Conservation (phyloP, 2,329 filamentous ascomycete species). For the Nakataea oryzae region DNA sequence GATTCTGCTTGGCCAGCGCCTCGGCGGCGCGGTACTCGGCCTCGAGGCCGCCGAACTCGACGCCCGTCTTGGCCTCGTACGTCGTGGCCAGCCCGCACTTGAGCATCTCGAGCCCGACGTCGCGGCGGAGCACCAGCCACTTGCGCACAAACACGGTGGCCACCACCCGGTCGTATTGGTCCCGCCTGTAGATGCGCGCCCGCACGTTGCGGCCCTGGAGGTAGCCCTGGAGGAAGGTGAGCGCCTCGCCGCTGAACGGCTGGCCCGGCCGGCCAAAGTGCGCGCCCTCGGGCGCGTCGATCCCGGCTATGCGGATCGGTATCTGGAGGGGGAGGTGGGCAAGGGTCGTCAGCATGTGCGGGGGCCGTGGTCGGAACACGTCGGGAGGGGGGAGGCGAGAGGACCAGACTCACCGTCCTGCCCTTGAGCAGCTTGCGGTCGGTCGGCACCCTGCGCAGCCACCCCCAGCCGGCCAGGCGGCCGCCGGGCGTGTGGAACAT, state of each 20-base stretch:
- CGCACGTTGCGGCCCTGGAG: constrained; percentile 65
- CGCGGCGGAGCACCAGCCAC: constrained; percentile 50
- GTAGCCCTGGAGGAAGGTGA: constrained; percentile 68
- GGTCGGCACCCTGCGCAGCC: constrained; percentile 65
- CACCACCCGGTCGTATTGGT: constrained; percentile 89
- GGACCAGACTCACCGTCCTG: constrained; percentile 55
- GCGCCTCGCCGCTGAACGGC: constrained; percentile 71
- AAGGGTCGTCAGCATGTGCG: neutral
- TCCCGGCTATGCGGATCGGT: constrained; percentile 76
- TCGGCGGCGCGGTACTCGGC: constrained; percentile 56
- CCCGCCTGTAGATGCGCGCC: constrained; percentile 70
- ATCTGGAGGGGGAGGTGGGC: constrained; percentile 42
- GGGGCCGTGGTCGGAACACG: too few species aligned
- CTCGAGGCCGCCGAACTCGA: constrained; percentile 72
- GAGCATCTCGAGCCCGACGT: constrained; percentile 87
- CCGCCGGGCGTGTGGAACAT: constrained; percentile 94
- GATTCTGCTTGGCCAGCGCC: constrained; percentile 51
- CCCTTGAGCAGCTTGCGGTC: constrained; percentile 60
- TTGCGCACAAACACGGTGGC: constrained; percentile 69
- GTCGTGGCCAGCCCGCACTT: constrained; percentile 76
- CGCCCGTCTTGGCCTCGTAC: constrained; percentile 85
- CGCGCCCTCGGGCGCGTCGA: constrained; percentile 86
- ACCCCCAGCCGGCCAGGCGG: constrained; percentile 80
- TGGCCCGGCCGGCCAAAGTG: constrained; percentile 88
- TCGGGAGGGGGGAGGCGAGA: neutral